Base-by-base conservation (phyloP, 202 grass and related monocot species). In the Saccharum hybrid region DNA sequence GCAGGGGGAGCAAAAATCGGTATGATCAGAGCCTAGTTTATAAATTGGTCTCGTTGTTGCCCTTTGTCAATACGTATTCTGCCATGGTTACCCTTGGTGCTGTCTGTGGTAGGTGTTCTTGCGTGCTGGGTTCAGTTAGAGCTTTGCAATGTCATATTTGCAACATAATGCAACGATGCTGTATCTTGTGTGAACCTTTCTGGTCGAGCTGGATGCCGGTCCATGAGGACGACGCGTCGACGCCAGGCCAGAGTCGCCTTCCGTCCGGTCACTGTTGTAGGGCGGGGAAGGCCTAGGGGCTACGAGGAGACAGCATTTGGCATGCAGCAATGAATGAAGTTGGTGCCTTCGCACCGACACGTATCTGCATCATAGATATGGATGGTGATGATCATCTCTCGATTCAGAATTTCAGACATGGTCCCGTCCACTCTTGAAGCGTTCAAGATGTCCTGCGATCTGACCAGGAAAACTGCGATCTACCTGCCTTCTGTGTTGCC, bases 31-130 rank as follows among this genome's bases (percentile, higher is more conserved):
- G 8, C 10, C n/a, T 30, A 0, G 31, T 78, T 61, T 63, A 40
- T 86, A 61, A 51, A 19, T 63, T 67, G 38, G 46, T 86, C 18
- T 61, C 61, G 7, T 37, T 60, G 69, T 68, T n/a, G 10, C 15
- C 13, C 19, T 5, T 21, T 2, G 63, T 61, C 49, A 28, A 11
- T n/a, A 54, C 16, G 49, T 63, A 19, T 68, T 52, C 10, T 62
- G 18, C 12, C 1, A 6, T n/a, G 45, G 62, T 36, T 5, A 19
- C 13, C 60, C 46, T 48, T 37, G 12, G 16, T 86, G n/a, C 42
- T 48, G 70, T 54, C 61, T 66, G 21, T 14, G 8, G 31, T 10
- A 7, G 3, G 43, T 39, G 56, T 19, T 41, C 15, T n/a, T 43
- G 42, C 26, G 42, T 33, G 21, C 67, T 8, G 19, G 6, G 48